Evolutionary conservation across 1,139 yeast species (phyloP).

Genomic region (Pichia sp.): DNA sequence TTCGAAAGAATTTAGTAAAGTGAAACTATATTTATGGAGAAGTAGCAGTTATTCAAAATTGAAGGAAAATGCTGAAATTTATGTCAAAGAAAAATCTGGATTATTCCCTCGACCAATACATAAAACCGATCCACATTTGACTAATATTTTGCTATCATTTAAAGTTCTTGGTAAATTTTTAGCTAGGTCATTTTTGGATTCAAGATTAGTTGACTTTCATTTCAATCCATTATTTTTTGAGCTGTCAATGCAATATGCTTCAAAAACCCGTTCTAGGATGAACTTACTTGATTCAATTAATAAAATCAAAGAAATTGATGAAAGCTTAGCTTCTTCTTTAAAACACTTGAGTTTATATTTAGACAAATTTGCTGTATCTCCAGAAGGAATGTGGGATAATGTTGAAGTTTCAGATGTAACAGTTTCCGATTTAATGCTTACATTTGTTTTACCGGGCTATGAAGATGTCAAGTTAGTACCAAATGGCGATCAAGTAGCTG

Average conservation of each 20-base stretch:
- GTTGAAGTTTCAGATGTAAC: constrained; percentile 38
- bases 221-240: constrained; percentile 69
- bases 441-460: constrained; percentile 75
- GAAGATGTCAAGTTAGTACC: constrained; percentile 49
- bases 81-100: constrained; percentile 43
- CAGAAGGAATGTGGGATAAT: constrained; percentile 21
- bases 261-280: not conserved
- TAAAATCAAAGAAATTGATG: constrained; percentile 51
- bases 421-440: constrained; percentile 50
- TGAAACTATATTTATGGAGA: constrained; percentile 67
- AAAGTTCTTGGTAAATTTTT: constrained; percentile 72
- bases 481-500: constrained; percentile 46
- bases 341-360: constrained; percentile 43
- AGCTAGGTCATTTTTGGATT: constrained; percentile 82
- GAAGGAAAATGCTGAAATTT: constrained; percentile 31
- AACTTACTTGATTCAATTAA: constrained; percentile 28
- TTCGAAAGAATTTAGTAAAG: constrained; percentile 64
- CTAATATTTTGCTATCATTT: constrained; percentile 49
- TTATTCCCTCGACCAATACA: constrained; percentile 68
- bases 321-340: constrained; percentile 55
- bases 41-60: constrained; percentile 30
- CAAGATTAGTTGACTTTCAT: constrained; percentile 76
- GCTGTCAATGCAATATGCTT: constrained; percentile 30
- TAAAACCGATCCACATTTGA: constrained; percentile 34
- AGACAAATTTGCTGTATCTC: constrained; percentile 26